Conservation (phyloP, 768 basidiomycete species). For the Gymnopilus dilepis region DNA sequence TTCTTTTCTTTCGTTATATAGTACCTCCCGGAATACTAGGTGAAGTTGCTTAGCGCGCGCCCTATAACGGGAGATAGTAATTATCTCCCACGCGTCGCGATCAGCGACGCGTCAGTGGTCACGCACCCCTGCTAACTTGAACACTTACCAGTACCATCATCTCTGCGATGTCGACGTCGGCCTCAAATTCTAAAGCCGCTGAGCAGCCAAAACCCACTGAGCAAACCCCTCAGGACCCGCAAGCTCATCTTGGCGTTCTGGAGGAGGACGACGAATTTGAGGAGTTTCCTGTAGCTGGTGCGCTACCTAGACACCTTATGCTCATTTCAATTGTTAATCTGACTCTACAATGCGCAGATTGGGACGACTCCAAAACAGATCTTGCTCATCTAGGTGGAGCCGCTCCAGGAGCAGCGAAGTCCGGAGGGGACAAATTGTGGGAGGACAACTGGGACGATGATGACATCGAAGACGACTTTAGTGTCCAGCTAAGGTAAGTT, state of each 20-base stretch:
- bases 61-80: not conserved
- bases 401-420: slow-evolving; percentile 75
- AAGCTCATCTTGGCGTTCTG: slow-evolving; percentile 82
- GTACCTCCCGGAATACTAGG: no score
- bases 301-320: slow-evolving; percentile 21
- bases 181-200: slow-evolving; percentile 53
- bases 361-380: slow-evolving; percentile 87
- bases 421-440: slow-evolving; percentile 92
- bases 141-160: slow-evolving; percentile 14
- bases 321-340: not conserved
- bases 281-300: slow-evolving; percentile 87
- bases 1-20: not conserved
- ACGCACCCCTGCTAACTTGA: not conserved
- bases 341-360: slow-evolving; percentile 53
- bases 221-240: slow-evolving; percentile 48
- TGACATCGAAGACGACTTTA: slow-evolving; percentile 97
- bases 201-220: slow-evolving; percentile 44
- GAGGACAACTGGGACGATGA: slow-evolving; percentile 99
- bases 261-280: slow-evolving; percentile 99
- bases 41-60: no score
- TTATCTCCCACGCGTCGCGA: slow-evolving; percentile 32
- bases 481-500: slow-evolving; percentile 93
- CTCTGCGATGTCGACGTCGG: slow-evolving; percentile 39
- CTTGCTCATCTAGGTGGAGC: slow-evolving; percentile 77
- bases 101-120: slow-evolving; percentile 33